phyloP scores from a whole-genome alignment of 2,329 filamentous ascomycete species.

The Fusarium mundagurra region DNA sequence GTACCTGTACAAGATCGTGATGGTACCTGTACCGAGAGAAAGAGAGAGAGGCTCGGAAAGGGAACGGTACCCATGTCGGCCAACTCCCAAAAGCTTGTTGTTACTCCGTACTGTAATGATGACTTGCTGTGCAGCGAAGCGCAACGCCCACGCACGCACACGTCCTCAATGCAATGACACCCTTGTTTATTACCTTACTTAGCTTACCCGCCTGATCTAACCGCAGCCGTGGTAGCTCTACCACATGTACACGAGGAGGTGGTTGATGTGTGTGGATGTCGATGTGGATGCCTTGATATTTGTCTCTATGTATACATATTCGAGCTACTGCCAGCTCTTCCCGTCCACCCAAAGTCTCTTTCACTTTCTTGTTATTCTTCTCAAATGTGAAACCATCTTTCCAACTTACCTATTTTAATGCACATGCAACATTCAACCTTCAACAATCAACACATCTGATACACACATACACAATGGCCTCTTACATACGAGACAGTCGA shows the following conservation, averaged over 20 bases:
- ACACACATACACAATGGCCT: conserved; percentile 33
- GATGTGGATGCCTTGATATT: conserved; percentile 26
- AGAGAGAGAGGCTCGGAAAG: neutral
- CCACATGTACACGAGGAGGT: conserved; percentile 19
- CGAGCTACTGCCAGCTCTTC: conserved; percentile 29
- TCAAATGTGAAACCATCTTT: conserved; percentile 29
- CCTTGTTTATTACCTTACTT: conserved; percentile 28
- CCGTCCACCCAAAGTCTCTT: conserved; percentile 8
- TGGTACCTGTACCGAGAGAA: neutral
- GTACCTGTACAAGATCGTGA: conserved; percentile 7
- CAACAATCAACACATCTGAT: neutral
- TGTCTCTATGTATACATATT: conserved; percentile 30
- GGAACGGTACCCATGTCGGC: conserved; percentile 9
- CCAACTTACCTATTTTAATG: conserved; percentile 17
- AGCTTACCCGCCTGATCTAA: conserved; percentile 33
- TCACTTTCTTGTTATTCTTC: conserved; percentile 18
- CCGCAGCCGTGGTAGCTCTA: conserved; percentile 30
- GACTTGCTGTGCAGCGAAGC: conserved; percentile 21
- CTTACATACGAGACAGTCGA: conserved; percentile 40
- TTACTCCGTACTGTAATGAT: conserved; percentile 26
- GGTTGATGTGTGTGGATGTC: conserved; percentile 23
- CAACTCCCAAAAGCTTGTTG: conserved; percentile 20
- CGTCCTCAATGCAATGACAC: conserved; percentile 19
- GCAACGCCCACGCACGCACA: neutral
- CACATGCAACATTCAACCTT: neutral